Evolutionary conservation across 257 asterid genomes (phyloP), one percentile per base, ranked within the genome.

Genomic region (Fraxinus cuspidata): DNA sequence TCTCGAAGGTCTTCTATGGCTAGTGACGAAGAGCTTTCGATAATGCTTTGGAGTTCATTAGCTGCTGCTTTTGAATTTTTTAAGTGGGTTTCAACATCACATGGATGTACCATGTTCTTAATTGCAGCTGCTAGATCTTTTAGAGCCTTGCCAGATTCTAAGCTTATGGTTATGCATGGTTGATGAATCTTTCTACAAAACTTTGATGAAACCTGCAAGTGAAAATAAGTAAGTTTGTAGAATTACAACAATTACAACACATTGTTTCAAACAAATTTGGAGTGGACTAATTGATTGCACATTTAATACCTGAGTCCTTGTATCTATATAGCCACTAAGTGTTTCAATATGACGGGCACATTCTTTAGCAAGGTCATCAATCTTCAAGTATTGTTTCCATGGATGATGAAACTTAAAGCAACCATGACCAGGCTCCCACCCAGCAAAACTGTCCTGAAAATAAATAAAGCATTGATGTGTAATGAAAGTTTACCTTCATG

Each of bases 401-500:
- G 98, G 98, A 63, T 93, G 97, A 42, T 72, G 60, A 44, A 83
- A 87, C 60, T 77, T 81, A 51, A 92, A 90, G 0, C 81, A 28
- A 7, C 95, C 96, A 76, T 90, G 97, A 5, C 84, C 69, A 15
- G 94, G 96, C 75, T 94, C 98, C 98, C 97, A 90, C 93, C 95
- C 83, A 1, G 97, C 98, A 80, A 85, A 85, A 70, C 86, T 94
- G 72, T 94, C 97, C 97, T 93, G 83, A 27, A 71, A 77, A 10
- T 42, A 23, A 13, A 19, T 3, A 16, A 47, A 67, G 27, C 42
- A 23, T 63, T 35, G 4, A 68, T 38, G 1, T 37, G 42, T 37
- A 7, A 40, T 2, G 47, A 10, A 10, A 10, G 10, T 35, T 35
- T 35, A 40, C 47, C 47, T 40, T 40, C 2, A 40, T 40, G 16